Evolutionary conservation across 495 filamentous ascomycete species (phyloP).

Genomic region (Talaromyces ruber): DNA sequence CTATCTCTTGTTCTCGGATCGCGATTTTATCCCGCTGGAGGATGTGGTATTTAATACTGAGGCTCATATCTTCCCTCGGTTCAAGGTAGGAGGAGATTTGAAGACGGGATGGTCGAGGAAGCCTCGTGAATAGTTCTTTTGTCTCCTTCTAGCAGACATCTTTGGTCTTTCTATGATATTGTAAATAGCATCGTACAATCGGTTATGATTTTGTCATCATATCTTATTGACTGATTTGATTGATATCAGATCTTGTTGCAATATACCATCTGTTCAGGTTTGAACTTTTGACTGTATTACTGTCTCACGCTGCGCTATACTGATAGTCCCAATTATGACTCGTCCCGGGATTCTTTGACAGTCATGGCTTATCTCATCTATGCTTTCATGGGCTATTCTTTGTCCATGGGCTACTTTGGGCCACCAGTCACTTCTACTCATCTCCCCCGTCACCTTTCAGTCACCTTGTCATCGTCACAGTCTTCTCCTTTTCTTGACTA

Average conservation of each 20-base stretch:
- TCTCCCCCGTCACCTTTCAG: background rate
- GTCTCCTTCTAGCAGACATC: background rate
- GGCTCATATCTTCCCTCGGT: constrained; percentile 83
- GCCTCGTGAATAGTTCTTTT: constrained; percentile 23
- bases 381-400: background rate
- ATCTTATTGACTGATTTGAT: background rate
- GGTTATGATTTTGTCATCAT: background rate
- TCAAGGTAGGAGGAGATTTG: constrained; percentile 68
- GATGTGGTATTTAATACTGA: constrained; percentile 92
- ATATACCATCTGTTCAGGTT: background rate
- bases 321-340: background rate
- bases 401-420: background rate
- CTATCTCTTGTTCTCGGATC: constrained; percentile 84
- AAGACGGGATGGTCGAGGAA: constrained; percentile 84
- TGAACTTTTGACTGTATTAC: background rate
- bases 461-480: background rate
- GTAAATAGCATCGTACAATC: background rate
- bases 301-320: background rate
- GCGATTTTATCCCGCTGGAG: constrained; percentile 75
- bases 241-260: background rate
- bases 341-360: background rate
- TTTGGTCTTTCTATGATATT: background rate
- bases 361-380: background rate
- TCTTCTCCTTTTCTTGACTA: background rate
- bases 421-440: no score